Evolutionary conservation across 2,329 filamentous ascomycete genomes (phyloP), one percentile per base, ranked within the genome.

Genomic region (Botrytis squamosa): DNA sequence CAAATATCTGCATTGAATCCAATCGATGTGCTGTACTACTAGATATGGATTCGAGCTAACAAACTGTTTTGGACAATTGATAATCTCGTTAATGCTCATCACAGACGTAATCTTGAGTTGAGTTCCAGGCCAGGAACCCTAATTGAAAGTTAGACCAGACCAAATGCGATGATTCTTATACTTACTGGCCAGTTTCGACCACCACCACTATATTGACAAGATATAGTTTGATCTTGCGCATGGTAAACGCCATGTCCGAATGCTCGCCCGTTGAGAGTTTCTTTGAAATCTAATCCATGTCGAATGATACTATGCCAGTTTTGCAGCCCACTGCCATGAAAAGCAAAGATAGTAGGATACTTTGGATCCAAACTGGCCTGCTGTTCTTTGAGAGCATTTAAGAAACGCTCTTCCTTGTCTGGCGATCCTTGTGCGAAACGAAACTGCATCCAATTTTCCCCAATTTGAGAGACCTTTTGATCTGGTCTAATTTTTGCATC

Each of bases 271-370:
- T 95, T 83, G 0, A 81, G 60, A 0, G 84, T 82, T 1, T 87
- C 82, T 7, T 89, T 87, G 82, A 90, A 97, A 80, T 97, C 89
- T 9, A 98, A 84, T 0, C 95, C 94, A 74, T 92, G 89, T 46
- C 94, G 89, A 75, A 97, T 89, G 78, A 98, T 97, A 78, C 91
- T 92, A 82, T 98, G 95, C 95, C 95, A 97, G 78, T 97, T 97
- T 4, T 82, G 77, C 4, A 97, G 76, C 0, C 84, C 81, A 78
- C 93, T 97, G 9, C 94, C 95, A 81, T 98, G 95, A 91, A 92
- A 97, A 0, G 93, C 93, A 79, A 97, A 94, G 2, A 97, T 82
- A 0, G 93, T 95, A 0, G 92, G 92, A 77, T 89, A 85, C 74
- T 82, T 76, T 64, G 85, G 77, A 1, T 80, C 75, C 6, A 78